Conservation (phyloP, 768 basidiomycete species). For the Auricularia heimuer region DNA sequence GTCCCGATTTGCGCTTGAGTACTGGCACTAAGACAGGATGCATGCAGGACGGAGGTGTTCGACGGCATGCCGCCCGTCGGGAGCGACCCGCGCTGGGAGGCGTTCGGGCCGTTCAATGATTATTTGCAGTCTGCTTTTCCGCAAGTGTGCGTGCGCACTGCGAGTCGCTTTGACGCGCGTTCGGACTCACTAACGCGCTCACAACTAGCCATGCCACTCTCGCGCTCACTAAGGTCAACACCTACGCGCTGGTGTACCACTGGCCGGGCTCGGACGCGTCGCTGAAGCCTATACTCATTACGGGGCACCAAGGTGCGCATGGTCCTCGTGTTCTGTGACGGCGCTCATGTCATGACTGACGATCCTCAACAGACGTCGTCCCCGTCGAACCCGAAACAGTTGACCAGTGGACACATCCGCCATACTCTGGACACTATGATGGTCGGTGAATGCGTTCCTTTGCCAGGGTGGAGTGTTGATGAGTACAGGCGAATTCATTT, state of each 20-base stretch:
- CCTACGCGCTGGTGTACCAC: conserved; percentile 27
- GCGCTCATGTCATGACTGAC: too few species aligned
- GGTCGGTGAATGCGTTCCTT: conserved; percentile 8
- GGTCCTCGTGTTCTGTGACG: background rate
- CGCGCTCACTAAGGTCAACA: conserved; percentile 27
- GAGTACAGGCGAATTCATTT: conserved; percentile 40
- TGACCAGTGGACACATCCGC: conserved; percentile 26
- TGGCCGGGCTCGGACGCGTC: conserved; percentile 25
- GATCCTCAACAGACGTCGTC: conserved; percentile 7
- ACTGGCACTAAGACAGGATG: background rate
- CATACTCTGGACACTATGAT: conserved; percentile 18
- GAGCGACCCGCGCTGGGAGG: conserved; percentile 44
- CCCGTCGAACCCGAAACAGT: conserved; percentile 31
- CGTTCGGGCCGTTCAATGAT: conserved; percentile 42
- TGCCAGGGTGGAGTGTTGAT: background rate
- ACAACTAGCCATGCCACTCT: conserved; percentile 24
- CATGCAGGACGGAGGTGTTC: conserved; percentile 38
- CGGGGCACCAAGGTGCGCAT: conserved; percentile 13
- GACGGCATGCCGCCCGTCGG: conserved; percentile 40
- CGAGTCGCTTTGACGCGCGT: background rate
- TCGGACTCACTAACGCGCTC: background rate
- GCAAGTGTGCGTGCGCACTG: conserved; percentile 34
- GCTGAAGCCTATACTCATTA: conserved; percentile 26
- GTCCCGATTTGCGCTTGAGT: conserved; percentile 16
- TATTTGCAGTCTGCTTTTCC: conserved; percentile 53